Conservation (phyloP, 78 protist genomes). For the Cyanophora paradoxa region DNA sequence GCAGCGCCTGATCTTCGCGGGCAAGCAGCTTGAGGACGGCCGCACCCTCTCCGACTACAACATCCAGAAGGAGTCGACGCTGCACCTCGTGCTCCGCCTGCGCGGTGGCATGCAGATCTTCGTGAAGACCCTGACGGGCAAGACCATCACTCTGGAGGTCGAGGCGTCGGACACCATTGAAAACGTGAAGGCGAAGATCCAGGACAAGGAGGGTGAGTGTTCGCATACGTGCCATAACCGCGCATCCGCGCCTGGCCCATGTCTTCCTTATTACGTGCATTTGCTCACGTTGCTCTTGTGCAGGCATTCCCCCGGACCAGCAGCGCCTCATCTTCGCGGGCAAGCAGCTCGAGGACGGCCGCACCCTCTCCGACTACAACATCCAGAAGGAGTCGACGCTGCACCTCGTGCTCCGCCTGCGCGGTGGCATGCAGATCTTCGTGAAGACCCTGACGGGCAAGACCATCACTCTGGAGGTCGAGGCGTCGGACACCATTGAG, state of each 20-base stretch:
- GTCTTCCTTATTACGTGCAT: too few species aligned
- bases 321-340: slow-evolving; percentile 61
- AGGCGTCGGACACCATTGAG: slow-evolving; percentile 29
- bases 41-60: slow-evolving; percentile 95
- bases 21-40: slow-evolving; percentile 98
- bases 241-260: too few species aligned
- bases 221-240: too few species aligned
- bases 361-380: slow-evolving; percentile 54
- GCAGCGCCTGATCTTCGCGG: slow-evolving; percentile 98
- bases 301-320: slow-evolving; percentile 58
- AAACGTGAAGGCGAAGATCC: slow-evolving; percentile 33
- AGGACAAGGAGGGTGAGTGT: slow-evolving; percentile 75
- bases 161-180: slow-evolving; percentile 33
- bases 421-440: slow-evolving; percentile 63
- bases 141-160: slow-evolving; percentile 67
- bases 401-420: slow-evolving; percentile 74
- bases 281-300: too few species aligned
- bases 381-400: slow-evolving; percentile 87
- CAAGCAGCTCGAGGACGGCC: slow-evolving; percentile 62
- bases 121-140: slow-evolving; percentile 17
- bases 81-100: slow-evolving; percentile 89
- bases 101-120: slow-evolving; percentile 92
- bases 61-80: slow-evolving; percentile 95
- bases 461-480: slow-evolving; percentile 65
- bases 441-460: slow-evolving; percentile 79